phyloP scores from a whole-genome alignment of 2,329 filamentous ascomycete genomes.

The Drechslerella coelobrocha region DNA sequence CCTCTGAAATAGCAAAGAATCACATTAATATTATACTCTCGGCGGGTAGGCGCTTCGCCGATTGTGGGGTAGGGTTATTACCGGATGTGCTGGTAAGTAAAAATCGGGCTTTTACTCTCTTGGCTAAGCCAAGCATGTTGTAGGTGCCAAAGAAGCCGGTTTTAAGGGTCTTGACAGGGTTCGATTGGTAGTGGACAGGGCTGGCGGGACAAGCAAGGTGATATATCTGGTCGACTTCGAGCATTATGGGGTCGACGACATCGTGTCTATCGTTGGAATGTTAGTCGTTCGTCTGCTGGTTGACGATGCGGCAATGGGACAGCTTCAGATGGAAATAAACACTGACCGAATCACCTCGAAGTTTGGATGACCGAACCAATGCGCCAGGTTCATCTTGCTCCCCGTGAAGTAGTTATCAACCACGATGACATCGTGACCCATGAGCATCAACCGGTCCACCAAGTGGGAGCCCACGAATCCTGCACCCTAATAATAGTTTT shows the following conservation, averaged over 20 bases:
- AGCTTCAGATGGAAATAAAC: background rate
- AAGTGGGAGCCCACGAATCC: slow-evolving; percentile 56
- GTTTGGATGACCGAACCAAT: slow-evolving; percentile 55
- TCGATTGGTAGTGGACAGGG: slow-evolving; percentile 56
- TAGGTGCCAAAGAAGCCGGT: slow-evolving; percentile 57
- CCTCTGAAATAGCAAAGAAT: slow-evolving; percentile 47
- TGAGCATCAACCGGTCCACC: slow-evolving; percentile 55
- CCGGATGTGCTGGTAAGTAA: slow-evolving; percentile 56
- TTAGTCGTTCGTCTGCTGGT: background rate
- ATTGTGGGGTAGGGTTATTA: slow-evolving; percentile 14
- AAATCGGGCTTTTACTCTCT: slow-evolving; percentile 55
- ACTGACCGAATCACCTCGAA: slow-evolving; percentile 55
- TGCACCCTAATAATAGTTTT: slow-evolving; percentile 51
- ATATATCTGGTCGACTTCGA: slow-evolving; percentile 56
- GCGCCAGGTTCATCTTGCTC: slow-evolving; percentile 53
- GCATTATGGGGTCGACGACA: slow-evolving; percentile 54
- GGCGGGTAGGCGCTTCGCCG: no score
- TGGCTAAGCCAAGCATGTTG: slow-evolving; percentile 56
- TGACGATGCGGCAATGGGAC: background rate
- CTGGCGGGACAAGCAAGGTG: slow-evolving; percentile 57
- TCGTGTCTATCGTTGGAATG: slow-evolving; percentile 51
- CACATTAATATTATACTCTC: no score
- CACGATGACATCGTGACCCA: slow-evolving; percentile 55
- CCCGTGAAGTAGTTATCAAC: slow-evolving; percentile 56
- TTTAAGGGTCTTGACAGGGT: slow-evolving; percentile 56